Conservation (phyloP, 768 basidiomycete genomes). For the Mycena crocata region DNA sequence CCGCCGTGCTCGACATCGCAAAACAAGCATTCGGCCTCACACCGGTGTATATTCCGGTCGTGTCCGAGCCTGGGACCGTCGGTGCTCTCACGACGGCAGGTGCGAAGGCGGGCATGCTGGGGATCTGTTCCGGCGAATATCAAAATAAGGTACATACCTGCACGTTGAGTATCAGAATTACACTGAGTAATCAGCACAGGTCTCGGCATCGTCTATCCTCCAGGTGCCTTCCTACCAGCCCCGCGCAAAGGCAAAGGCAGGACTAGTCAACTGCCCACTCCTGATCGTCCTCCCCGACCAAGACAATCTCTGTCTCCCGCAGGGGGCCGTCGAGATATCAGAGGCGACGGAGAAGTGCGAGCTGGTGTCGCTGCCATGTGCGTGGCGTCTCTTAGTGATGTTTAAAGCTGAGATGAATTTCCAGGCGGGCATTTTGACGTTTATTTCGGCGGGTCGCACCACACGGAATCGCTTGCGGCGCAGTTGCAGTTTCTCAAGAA, state of each 20-base stretch:
- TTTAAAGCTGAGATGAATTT: not conserved
- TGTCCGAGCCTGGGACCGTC: slow-evolving; percentile 42
- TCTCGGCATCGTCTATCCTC: slow-evolving; percentile 32
- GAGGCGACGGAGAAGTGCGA: slow-evolving; percentile 33
- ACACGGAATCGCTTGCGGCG: slow-evolving; percentile 32
- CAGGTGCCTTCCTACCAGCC: slow-evolving; percentile 29
- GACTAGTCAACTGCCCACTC: slow-evolving; percentile 33
- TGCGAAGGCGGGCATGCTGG: slow-evolving; percentile 35
- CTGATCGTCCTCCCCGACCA: slow-evolving; percentile 34
- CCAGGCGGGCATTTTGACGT: slow-evolving; percentile 41
- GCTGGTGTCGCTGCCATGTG: slow-evolving; percentile 33
- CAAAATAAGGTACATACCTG: slow-evolving; percentile 17
- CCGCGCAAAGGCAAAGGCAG: slow-evolving; percentile 25
- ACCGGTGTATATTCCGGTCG: slow-evolving; percentile 44
- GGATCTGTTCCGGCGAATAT: slow-evolving; percentile 23
- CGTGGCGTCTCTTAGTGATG: slow-evolving; percentile 1
- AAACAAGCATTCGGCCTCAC: slow-evolving; percentile 40
- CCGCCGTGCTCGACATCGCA: slow-evolving; percentile 38
- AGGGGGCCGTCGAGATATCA: slow-evolving; percentile 29
- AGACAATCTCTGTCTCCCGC: slow-evolving; percentile 36
- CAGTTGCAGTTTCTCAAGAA: slow-evolving; percentile 41
- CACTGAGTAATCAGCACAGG: not conserved
- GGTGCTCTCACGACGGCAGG: slow-evolving; percentile 41
- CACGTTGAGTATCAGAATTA: not conserved
- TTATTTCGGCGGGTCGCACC: slow-evolving; percentile 36